Base-by-base conservation (phyloP, 2,329 filamentous ascomycete genomes). In the Hawksworthiomyces lignivorus region DNA sequence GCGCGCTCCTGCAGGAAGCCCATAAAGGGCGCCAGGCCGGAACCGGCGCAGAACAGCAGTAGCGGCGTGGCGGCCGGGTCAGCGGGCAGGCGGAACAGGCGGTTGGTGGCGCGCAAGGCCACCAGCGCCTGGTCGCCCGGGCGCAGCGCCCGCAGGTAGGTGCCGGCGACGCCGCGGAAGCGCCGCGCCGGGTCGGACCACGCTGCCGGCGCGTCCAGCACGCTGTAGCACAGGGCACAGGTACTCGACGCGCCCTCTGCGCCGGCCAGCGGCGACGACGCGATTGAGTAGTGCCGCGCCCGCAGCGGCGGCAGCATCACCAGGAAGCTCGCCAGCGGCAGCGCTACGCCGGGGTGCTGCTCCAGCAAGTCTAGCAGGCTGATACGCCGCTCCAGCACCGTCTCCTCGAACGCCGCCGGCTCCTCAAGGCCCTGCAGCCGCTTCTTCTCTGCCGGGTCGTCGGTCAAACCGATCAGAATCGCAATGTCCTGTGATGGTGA, bases 191-290 rank as follows among this genome's bases (percentile, higher is more conserved):
- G 2, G 29, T 39, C 47, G 11, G 41, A 30, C 36, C 2, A 80
- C 75, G 40, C 77, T n/a, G n/a, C n/a, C 77, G 74, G 72, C 5
- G 67, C 67, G 41, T 81, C 71, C 35, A 84, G 69, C 1, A 87
- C 73, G 3, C 71, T 71, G 62, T 82, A 87, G 5, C 81, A 87
- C 18, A 88, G 68, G 0, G 80, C 78, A 44, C 73, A 71, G 43
- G 67, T 4, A 4, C 12, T 15, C 17, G n/a, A 14, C 19, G 43
- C 17, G 64, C 0, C 73, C 17, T 18, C 15, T 18, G 43, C 17
- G 64, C 0, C 73, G 65, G 65, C 67, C 0, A 85, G 66, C 0
- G 84, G 81, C 0, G 82, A 85, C 0, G 82, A 87, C 0, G 84
- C 86, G 53, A 88, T 86, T 17, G 79, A 85, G 51, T 64, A 65